Percentiles rank a stretch among this genome's conserved stretches.
phyloP scores from a whole-genome alignment of 192 early-diverging fungal genomes.

The Backusella luteola region DNA sequence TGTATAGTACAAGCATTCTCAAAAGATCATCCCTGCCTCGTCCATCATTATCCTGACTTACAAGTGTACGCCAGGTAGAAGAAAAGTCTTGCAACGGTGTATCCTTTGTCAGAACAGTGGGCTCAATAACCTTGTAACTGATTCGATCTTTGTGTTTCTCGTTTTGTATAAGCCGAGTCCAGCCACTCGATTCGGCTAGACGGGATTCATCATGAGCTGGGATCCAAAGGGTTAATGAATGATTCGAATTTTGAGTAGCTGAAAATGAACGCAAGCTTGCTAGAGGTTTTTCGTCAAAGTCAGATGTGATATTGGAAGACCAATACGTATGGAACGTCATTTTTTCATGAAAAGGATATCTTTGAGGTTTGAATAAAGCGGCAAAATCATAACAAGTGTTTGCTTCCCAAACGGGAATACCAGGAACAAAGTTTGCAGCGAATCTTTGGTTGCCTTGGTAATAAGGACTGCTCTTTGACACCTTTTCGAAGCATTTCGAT shows the following conservation, averaged over 20 bases:
- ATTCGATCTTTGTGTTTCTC: slow-evolving; percentile 8
- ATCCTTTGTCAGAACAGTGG: background rate
- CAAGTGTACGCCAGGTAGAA: slow-evolving; percentile 6
- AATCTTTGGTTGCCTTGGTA: slow-evolving; percentile 7
- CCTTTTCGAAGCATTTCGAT: slow-evolving; percentile 26
- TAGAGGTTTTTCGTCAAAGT: slow-evolving; percentile 20
- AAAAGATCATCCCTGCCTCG: slow-evolving; percentile 16
- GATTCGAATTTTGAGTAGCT: slow-evolving; percentile 28
- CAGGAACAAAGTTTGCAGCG: slow-evolving; percentile 23
- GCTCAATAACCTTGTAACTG: background rate
- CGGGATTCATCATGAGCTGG: background rate
- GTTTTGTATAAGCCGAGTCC: slow-evolving; percentile 20
- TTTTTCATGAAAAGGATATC: background rate
- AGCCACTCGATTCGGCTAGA: slow-evolving; percentile 10
- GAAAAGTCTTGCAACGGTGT: slow-evolving; percentile 26
- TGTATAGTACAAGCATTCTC: slow-evolving; percentile 29
- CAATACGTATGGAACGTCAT: slow-evolving; percentile 13
- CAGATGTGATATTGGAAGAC: slow-evolving; percentile 7
- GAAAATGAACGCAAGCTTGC: slow-evolving; percentile 29
- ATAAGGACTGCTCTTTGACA: background rate
- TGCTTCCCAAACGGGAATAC: slow-evolving; percentile 25
- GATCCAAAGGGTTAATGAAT: slow-evolving; percentile 33
- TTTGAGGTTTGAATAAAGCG: slow-evolving; percentile 12
- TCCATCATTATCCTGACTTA: background rate
- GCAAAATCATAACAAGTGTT: slow-evolving; percentile 26